Percentiles rank a stretch among this genome's conserved stretches.
Evolutionary conservation across 441 rosid genomes (phyloP).

Genomic region (Pelargonium cotyledonis): DNA sequence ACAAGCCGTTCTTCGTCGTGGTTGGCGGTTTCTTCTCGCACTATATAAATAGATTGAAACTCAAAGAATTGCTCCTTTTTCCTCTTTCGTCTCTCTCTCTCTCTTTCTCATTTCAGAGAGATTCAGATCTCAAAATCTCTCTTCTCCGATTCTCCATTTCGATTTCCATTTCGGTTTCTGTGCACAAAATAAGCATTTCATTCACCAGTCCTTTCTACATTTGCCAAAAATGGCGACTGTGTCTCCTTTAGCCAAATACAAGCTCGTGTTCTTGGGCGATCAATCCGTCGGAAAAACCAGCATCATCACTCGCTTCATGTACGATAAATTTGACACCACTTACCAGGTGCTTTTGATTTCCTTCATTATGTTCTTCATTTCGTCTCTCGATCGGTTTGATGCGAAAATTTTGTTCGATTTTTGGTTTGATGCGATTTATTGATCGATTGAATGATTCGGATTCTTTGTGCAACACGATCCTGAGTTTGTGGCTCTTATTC

Average conservation of each 20-base stretch:
- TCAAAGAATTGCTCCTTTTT: neutral
- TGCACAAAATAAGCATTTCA: neutral
- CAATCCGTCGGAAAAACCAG: constrained; percentile 89
- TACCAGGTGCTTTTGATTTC: constrained; percentile 46
- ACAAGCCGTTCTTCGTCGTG: neutral
- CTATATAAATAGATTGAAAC: neutral
- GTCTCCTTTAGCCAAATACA: constrained; percentile 83
- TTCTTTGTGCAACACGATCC: neutral
- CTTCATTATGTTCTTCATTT: neutral
- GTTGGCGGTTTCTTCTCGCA: neutral
- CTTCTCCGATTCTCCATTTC: neutral
- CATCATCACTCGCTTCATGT: constrained; percentile 92
- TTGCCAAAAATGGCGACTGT: constrained; percentile 57
- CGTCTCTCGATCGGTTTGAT: neutral
- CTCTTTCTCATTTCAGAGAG: neutral
- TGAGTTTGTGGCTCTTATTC: neutral
- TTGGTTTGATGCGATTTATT: too few species aligned
- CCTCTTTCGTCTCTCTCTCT: neutral
- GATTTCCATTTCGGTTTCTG: neutral
- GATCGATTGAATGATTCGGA: neutral
- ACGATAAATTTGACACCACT: constrained; percentile 84
- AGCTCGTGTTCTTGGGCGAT: constrained; percentile 79
- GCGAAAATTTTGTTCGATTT: too few species aligned
- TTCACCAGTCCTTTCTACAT: neutral
- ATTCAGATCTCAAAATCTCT: neutral